Conservation (phyloP, 2,329 filamentous ascomycete species). For the Trichoderma lentiforme region DNA sequence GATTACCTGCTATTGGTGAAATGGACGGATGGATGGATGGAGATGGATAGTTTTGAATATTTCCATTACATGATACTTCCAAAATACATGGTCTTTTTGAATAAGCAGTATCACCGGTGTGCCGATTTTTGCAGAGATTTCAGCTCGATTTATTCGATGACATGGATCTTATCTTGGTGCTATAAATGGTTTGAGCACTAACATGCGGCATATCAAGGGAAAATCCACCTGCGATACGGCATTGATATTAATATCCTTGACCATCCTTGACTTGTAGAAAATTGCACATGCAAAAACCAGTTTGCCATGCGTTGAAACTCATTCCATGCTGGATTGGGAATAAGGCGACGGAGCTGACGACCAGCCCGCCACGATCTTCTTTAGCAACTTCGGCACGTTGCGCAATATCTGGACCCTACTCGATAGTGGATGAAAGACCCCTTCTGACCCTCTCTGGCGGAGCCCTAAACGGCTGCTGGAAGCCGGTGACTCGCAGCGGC, state of each 20-base stretch:
- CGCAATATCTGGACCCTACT: neutral
- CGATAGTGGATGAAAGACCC: neutral
- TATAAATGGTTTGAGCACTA: neutral
- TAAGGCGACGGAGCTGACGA: neutral
- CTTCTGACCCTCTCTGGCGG: neutral
- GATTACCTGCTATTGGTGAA: conserved; percentile 4
- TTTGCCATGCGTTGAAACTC: neutral
- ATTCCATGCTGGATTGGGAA: neutral
- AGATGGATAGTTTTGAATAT: neutral
- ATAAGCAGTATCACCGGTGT: neutral
- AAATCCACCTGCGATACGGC: neutral
- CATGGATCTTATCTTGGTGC: neutral
- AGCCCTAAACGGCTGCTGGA: neutral
- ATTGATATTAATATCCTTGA: neutral
- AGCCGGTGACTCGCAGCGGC: neutral
- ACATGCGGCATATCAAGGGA: neutral
- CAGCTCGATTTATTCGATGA: neutral
- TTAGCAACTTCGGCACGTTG: neutral
- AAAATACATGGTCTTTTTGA: neutral
- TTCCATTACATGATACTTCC: neutral
- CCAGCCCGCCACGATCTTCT: neutral
- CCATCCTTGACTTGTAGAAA: neutral
- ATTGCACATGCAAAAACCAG: neutral
- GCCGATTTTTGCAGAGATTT: neutral
- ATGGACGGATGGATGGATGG: conserved; percentile 2